Evolutionary conservation across 345 rosid species (phyloP).

Genomic region (Arabis alpina): DNA sequence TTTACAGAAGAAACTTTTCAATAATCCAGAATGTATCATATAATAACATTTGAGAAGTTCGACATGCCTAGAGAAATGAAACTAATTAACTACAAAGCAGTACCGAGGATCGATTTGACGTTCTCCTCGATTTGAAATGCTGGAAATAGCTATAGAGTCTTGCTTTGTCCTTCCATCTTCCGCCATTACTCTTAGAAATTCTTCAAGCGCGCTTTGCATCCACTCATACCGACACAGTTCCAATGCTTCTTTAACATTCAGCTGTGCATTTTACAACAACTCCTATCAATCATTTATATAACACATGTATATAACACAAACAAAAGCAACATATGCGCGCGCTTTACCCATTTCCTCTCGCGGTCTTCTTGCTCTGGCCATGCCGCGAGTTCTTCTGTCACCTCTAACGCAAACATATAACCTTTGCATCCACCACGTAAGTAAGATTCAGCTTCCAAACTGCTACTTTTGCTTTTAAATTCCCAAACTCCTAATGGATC

Average conservation of each 20-base stretch:
- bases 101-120: constrained; percentile 32
- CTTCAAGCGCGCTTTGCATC: constrained; percentile 70
- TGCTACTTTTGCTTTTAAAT: constrained; percentile 46
- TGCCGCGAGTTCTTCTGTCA: constrained; percentile 65
- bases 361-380: constrained; percentile 75
- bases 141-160: constrained; percentile 35
- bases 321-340: neutral
- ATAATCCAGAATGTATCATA: constrained; percentile 1
- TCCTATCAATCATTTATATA: neutral
- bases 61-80: constrained; percentile 11
- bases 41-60: constrained; percentile 14
- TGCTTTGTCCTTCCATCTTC: constrained; percentile 21
- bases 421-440: constrained; percentile 72
- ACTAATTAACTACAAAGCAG: constrained; percentile 34
- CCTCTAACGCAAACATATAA: constrained; percentile 74
- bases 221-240: constrained; percentile 74
- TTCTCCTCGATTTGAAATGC: constrained; percentile 26
- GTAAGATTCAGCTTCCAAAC: constrained; percentile 40
- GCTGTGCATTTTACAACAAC: constrained; percentile 40
- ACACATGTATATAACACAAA: neutral
- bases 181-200: constrained; percentile 46
- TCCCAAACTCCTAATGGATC: constrained; percentile 63
- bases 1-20: constrained; percentile 31
- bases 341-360: constrained; percentile 70
- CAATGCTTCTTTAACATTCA: constrained; percentile 59